Conservation (phyloP, 257 asterid genomes). For the Nicotiana benthamiana region DNA sequence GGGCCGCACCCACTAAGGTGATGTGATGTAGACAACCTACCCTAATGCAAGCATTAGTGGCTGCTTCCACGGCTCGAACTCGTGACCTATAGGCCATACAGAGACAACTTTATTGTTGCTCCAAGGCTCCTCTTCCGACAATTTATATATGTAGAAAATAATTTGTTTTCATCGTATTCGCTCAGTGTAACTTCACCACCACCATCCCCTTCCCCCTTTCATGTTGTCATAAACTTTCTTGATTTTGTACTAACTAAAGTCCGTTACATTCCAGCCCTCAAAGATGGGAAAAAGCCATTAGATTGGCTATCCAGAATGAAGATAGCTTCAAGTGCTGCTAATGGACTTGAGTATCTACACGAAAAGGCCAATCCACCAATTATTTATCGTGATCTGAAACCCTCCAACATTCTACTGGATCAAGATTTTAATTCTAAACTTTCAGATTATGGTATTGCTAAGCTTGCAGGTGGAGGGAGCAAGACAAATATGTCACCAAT, state of each 20-base stretch:
- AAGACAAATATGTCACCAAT: constrained; percentile 32
- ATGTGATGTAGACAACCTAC: no score
- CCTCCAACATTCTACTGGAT: constrained; percentile 43
- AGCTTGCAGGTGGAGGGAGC: constrained; percentile 37
- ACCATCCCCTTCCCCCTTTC: neutral
- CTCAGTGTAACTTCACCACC: neutral
- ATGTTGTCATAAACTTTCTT: neutral
- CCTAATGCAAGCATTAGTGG: no score
- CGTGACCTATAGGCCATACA: no score
- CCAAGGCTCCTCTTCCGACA: no score
- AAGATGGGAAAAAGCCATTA: constrained; percentile 30
- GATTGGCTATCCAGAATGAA: constrained; percentile 61
- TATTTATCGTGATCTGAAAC: constrained; percentile 54
- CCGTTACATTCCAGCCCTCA: constrained; percentile 25
- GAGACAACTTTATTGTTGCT: no score
- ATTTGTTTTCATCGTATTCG: no score
- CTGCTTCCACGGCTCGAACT: no score
- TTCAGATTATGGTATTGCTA: constrained; percentile 51
- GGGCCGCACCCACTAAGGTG: no score
- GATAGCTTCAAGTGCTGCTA: constrained; percentile 55
- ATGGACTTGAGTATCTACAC: constrained; percentile 59
- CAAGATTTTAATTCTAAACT: constrained; percentile 40
- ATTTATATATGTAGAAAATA: no score
- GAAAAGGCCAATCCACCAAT: constrained; percentile 49
- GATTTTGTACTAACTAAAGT: neutral